A percentile compares a stretch with the other conserved stretches of the same genome.
These are phyloP conservation scores for Bolboschoenus planiculmis DNA, from an alignment of 176 grass and related monocot genomes.

Conservation along the genomic window DNA sequence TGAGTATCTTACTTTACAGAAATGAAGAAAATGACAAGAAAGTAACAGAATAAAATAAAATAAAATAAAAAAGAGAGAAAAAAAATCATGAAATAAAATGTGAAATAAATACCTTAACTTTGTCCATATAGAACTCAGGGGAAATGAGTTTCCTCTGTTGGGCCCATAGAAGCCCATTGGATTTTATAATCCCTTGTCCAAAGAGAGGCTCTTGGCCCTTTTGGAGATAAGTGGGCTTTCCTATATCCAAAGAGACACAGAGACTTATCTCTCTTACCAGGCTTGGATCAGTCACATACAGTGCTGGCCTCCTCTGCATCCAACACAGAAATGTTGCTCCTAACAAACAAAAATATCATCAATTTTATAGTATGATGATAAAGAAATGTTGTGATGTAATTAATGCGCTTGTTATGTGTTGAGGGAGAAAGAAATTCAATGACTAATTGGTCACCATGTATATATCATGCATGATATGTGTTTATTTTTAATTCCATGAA, in stretches of 20 bases:
- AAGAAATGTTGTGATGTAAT: neutral
- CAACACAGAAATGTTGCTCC: constrained; percentile 70
- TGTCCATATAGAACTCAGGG: constrained; percentile 74
- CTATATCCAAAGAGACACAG: constrained; percentile 68
- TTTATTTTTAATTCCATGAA: constrained; percentile 4
- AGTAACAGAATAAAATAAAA: neutral
- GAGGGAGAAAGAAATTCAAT: neutral
- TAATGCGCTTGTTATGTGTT: neutral
- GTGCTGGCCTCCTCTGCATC: constrained; percentile 50
- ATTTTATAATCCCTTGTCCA: constrained; percentile 67
- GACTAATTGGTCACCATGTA: neutral
- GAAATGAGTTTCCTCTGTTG: constrained; percentile 75
- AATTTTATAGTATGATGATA: too few relatives aligned
- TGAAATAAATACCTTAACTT: constrained; percentile 38
- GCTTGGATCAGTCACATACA: constrained; percentile 78
- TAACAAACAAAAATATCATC: constrained; percentile 21
- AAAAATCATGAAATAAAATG: neutral
- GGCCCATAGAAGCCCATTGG: constrained; percentile 60
- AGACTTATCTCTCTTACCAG: constrained; percentile 72
- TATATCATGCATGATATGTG: neutral
- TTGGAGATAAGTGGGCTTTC: constrained; percentile 78
- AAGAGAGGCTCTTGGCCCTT: constrained; percentile 80
- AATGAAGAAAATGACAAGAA: neutral
- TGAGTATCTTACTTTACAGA: neutral
- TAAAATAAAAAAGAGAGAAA: neutral